These are phyloP conservation scores for Heliamphora ciliata DNA, from an alignment of 179 eudicot genomes.

Conservation along the genomic window DNA sequence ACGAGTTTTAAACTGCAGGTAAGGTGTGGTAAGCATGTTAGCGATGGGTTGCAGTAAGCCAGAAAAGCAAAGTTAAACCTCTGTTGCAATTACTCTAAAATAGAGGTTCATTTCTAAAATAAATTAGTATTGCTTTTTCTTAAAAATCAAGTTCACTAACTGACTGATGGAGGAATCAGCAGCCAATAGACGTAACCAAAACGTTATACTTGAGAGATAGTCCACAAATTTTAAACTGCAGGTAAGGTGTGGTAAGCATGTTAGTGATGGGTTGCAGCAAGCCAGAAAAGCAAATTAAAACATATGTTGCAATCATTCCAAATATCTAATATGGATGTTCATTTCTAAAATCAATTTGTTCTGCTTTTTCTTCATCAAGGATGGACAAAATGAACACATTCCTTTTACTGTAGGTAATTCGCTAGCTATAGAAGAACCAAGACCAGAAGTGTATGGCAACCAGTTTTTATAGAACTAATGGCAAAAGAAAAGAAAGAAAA, in stretches of 20 bases:
- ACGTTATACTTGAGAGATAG: not conserved
- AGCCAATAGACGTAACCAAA: conserved; percentile 3
- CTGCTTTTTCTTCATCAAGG: conserved; percentile 1
- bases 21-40: not conserved
- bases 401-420: not conserved
- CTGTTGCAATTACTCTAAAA: not conserved
- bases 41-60: not conserved
- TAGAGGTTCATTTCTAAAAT: not conserved
- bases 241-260: not conserved
- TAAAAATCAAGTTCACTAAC: not conserved
- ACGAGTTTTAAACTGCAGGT: not conserved
- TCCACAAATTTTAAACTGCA: not conserved
- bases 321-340: not conserved
- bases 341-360: not conserved
- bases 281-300: not conserved
- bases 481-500: not conserved
- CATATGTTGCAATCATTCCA: not conserved
- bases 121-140: not conserved
- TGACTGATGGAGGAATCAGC: not conserved
- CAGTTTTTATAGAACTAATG: not conserved
- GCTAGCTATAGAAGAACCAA: not conserved
- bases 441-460: not conserved
- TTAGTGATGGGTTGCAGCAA: not conserved
- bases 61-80: not conserved
- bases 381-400: not conserved